Evolutionary conservation across 192 early-diverging fungal genomes (phyloP).

Genomic region (Podila verticillata): DNA sequence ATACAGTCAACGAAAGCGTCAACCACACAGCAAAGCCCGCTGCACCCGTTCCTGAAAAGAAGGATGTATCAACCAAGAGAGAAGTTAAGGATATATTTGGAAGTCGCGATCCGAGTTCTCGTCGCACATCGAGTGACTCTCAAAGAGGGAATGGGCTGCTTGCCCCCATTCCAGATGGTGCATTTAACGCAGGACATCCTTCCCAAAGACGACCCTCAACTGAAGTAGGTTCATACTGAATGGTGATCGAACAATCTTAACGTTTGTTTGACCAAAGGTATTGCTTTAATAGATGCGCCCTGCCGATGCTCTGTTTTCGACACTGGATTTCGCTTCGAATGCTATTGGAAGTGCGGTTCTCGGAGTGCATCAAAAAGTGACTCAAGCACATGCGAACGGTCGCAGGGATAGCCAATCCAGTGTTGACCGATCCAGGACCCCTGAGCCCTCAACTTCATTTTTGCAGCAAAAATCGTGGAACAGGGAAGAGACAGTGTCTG

Average conservation of each 20-base stretch:
- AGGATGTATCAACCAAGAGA: neutral
- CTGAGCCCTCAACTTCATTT: neutral
- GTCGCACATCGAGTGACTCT: neutral
- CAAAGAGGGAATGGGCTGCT: neutral
- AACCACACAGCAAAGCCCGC: neutral
- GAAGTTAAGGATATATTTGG: constrained; percentile 24
- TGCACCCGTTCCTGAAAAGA: neutral
- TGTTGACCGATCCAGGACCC: neutral
- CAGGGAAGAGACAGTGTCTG: neutral
- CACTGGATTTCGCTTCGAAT: constrained; percentile 48
- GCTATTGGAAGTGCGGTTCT: constrained; percentile 48
- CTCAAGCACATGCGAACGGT: constrained; percentile 8
- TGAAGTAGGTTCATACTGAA: constrained; percentile 15
- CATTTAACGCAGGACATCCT: neutral
- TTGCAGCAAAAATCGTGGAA: neutral
- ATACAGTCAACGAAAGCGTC: neutral
- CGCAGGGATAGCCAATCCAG: constrained; percentile 6
- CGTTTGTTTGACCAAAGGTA: neutral
- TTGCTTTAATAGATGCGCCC: constrained; percentile 26
- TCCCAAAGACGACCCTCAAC: constrained; percentile 21
- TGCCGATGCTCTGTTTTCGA: constrained; percentile 34
- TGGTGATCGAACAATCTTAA: neutral
- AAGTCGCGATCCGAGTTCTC: neutral
- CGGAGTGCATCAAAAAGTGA: constrained; percentile 44
- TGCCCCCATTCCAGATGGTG: neutral